Base-by-base conservation (phyloP, 140 eudicot species). In the Erigeron philadelphicus region DNA sequence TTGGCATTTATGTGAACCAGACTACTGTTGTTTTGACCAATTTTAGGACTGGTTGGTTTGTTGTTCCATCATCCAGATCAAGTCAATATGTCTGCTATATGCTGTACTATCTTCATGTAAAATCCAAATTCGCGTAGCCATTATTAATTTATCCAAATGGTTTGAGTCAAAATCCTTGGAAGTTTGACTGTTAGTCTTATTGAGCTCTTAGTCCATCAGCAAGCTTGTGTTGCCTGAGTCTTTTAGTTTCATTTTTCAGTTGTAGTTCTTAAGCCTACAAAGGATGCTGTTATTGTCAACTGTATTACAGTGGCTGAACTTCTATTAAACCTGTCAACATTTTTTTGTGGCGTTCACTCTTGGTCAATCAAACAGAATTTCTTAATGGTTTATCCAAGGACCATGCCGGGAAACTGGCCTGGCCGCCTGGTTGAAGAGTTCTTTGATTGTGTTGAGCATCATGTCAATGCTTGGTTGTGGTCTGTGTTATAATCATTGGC, bases 1-100 rank as follows among this genome's bases (percentile, higher is more conserved):
- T 50, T 62, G 54, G 64, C 18, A 31, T 72, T 11, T 56, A 18
- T 16, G 25, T 11, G 56, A 52, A 44, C 65, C 16, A 70, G 65
- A 43, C 64, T 69, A 69, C 13, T 69, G 75, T 57, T 67, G 46
- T 56, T 70, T 62, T 38, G 31, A 25, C n/a, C 31, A 41, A 8
- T 5, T 35, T 15, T 62, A 13, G 67, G 67, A n/a, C 49, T 62
- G 67, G 31, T 17, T 8, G 9, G 50, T 62, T 61, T 31, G 65
- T 60, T 60, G 44, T 25, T 25, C 45, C 19, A 31, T 11, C 11
- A 11, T 9, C 7, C 17, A 11, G 6, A 17, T 60, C 6, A 60
- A 17, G 12, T 11, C 10, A 31, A 7, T 8, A 0, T 56, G 62
- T 21, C 41, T 9, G 62, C 8, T 11, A 60, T 31, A 5, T 31